Evolutionary conservation across 371 early-diverging fungal species (phyloP).

Genomic region (Rhizopus delemar): DNA sequence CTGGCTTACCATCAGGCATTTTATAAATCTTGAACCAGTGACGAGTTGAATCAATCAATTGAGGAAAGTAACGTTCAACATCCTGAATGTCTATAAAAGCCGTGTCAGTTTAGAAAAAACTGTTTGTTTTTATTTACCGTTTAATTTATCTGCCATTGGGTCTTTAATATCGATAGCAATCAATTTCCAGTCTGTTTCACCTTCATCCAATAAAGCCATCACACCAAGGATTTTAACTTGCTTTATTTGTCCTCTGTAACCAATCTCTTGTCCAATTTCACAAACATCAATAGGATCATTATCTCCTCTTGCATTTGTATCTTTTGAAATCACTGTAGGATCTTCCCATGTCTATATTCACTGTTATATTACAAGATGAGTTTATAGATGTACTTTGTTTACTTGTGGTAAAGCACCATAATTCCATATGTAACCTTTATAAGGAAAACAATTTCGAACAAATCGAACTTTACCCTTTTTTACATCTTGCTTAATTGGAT

Average conservation of each 20-base stretch:
- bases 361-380: too few species aligned
- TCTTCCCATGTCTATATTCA: constrained; percentile 95
- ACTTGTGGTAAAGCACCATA: constrained; percentile 98
- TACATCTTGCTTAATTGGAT: constrained; percentile 99
- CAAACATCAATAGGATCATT: constrained; percentile 98
- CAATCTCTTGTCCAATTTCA: constrained; percentile 96
- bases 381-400: constrained; percentile 5
- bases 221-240: constrained; percentile 99
- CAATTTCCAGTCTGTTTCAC: constrained; percentile 99
- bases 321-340: constrained; percentile 80
- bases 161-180: constrained; percentile 96
- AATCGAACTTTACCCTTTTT: constrained; percentile 99
- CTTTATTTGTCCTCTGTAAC: constrained; percentile 94
- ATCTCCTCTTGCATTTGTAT: constrained; percentile 93
- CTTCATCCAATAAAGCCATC: constrained; percentile 97
- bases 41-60: constrained; percentile 93
- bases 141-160: constrained; percentile 88
- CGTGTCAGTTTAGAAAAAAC: not conserved
- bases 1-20: constrained; percentile 99
- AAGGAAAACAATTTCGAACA: constrained; percentile 99
- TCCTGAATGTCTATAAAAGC: constrained; percentile 84
- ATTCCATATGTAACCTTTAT: constrained; percentile 99
- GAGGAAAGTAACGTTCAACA: constrained; percentile 95
- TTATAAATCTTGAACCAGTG: constrained; percentile 99
- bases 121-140: constrained; percentile 50